Percentiles rank a stretch among this genome's conserved stretches.
phyloP scores from a whole-genome alignment of 305 asterid species.

The Andrographis paniculata region DNA sequence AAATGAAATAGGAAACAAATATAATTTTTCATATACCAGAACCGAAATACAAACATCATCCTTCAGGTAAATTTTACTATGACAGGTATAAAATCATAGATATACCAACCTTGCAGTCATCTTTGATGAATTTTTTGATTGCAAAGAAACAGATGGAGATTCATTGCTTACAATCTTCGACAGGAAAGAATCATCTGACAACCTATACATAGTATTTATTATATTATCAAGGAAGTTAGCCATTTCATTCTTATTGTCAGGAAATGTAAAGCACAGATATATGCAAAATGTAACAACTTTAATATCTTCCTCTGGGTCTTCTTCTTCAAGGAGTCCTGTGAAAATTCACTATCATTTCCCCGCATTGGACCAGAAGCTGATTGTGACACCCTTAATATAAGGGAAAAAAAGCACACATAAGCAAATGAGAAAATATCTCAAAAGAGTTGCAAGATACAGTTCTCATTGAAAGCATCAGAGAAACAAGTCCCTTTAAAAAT shows the following conservation, averaged over 20 bases:
- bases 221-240: not conserved
- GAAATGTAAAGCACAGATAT: conserved; percentile 1
- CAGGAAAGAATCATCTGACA: conserved; percentile 22
- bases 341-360: conserved; percentile 26
- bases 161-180: conserved; percentile 35
- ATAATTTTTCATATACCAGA: conserved; percentile 10
- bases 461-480: no score
- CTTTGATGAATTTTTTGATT: conserved; percentile 42
- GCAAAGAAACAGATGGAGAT: conserved; percentile 35
- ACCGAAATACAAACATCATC: conserved; percentile 7
- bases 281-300: conserved; percentile 35
- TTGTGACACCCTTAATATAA: conserved; percentile 5
- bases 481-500: conserved; percentile 14
- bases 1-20: conserved; percentile 9
- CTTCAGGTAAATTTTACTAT: not conserved
- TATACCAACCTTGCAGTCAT: conserved; percentile 73
- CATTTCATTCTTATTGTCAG: not conserved
- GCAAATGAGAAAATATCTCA: not conserved
- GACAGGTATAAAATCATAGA: conserved; percentile 17
- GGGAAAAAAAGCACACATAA: not conserved
- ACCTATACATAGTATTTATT: conserved; percentile 33
- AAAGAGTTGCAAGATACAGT: conserved; percentile 7
- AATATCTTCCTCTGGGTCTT: conserved; percentile 33
- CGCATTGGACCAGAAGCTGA: conserved; percentile 24
- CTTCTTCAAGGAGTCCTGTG: conserved; percentile 26